Evolutionary conservation across 2,329 filamentous ascomycete genomes (phyloP), one percentile per base, ranked within the genome.

Genomic region (Botryotinia calthae): DNA sequence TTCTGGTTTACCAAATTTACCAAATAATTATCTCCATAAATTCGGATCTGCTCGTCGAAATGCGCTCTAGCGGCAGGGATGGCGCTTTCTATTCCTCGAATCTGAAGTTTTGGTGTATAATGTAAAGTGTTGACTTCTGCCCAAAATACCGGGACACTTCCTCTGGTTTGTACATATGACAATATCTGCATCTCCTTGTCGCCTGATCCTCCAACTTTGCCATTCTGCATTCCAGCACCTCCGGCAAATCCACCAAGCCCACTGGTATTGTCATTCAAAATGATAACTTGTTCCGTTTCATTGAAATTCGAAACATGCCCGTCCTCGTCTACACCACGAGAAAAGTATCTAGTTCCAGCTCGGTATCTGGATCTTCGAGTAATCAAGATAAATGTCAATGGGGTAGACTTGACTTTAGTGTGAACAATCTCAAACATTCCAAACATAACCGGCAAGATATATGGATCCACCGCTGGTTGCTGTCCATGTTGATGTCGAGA

Each of bases 301-400:
- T 99, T 99, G 87, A 95, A 99, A 82, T 99, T 99, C 76, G 96
- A 94, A n/a, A 96, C 96, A 81, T 98, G 90, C 37, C 96, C 96
- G 75, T 96, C 87, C 76, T 97, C 95, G 80, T 99, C 95, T 64
- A 98, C 89, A 69, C 96, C 96, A 76, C 96, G 90, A 2, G 96
- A 97, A 81, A 99, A 96, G 84, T 98, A 98, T 80, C 97, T 87
- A 25, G 96, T 98, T 62, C 96, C 96, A 51, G 91, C 95, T 75
- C 95, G 89, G 82, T 96, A 91, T 77, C 97, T 89, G 34, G 95
- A 97, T 78, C 96, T 89, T 75, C 96, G 88, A 40, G 95, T 97
- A 79, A 98, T 95, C 68, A 99, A 87, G 54, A 91, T 89, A 77
- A 98, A 89, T 31, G 94, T 97, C 75, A 99, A 85, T 20, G 93